phyloP scores from a whole-genome alignment of 2,329 filamentous ascomycete genomes.

The Coniosporium tulheliwenetii region DNA sequence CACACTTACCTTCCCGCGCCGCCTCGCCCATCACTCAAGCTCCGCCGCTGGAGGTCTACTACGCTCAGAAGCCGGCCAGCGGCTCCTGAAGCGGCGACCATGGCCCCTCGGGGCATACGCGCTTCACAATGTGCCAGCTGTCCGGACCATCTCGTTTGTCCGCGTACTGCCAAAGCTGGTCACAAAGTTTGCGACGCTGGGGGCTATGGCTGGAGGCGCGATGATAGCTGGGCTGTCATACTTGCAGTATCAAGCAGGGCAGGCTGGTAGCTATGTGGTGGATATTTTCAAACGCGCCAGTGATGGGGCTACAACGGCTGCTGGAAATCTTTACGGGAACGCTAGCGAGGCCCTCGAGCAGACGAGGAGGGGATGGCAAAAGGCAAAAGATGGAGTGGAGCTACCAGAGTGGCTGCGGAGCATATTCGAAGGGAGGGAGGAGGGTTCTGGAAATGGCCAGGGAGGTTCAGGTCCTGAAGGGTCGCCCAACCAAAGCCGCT shows the following conservation, averaged over 20 bases:
- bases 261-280: conserved; percentile 62
- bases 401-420: conserved; percentile 64
- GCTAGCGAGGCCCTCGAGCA: conserved; percentile 64
- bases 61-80: conserved; percentile 17
- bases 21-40: conserved; percentile 14
- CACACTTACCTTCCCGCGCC: conserved; percentile 34
- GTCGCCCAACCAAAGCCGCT: conserved; percentile 38
- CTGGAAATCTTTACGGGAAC: conserved; percentile 53
- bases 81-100: conserved; percentile 34
- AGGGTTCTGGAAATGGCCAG: conserved; percentile 13
- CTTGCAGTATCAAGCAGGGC: conserved; percentile 85
- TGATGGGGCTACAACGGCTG: conserved; percentile 54
- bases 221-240: conserved; percentile 80
- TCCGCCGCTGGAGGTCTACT: conserved; percentile 21
- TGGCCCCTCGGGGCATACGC: conserved; percentile 66
- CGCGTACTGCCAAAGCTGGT: conserved; percentile 67
- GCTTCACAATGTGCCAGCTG: conserved; percentile 63
- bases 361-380: conserved; percentile 66
- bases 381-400: conserved; percentile 62
- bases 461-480: conserved; percentile 24
- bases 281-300: conserved; percentile 60
- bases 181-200: conserved; percentile 75
- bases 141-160: conserved; percentile 49
- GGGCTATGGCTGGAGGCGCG: conserved; percentile 80
- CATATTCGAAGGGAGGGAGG: conserved; percentile 34